Conservation (phyloP, 768 basidiomycete species). For the Inosperma sp. region DNA sequence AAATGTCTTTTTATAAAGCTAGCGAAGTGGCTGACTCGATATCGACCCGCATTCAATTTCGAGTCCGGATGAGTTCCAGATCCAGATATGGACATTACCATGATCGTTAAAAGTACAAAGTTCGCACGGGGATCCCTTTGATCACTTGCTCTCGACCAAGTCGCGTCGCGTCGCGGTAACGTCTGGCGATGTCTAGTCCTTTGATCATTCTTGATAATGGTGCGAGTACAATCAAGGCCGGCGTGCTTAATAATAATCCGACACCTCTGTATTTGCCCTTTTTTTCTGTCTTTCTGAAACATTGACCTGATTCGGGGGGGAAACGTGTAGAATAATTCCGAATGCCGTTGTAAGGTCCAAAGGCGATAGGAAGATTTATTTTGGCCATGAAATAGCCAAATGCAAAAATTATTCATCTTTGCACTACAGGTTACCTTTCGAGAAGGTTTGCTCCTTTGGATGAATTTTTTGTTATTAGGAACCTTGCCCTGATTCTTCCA, state of each 20-base stretch:
- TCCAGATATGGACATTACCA: too few species aligned
- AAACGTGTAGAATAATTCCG: slow-evolving; percentile 60
- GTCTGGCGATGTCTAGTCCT: slow-evolving; percentile 14
- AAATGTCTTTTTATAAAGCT: too few species aligned
- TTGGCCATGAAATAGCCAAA: slow-evolving; percentile 76
- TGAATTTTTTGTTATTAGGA: background rate
- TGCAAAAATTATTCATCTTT: slow-evolving; percentile 81
- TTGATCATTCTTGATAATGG: slow-evolving; percentile 86
- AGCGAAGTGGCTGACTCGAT: too few species aligned
- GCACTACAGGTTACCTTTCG: slow-evolving; percentile 80
- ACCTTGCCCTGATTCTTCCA: slow-evolving; percentile 17
- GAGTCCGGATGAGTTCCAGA: too few species aligned
- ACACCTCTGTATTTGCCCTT: slow-evolving; percentile 27
- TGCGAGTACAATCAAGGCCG: slow-evolving; percentile 75
- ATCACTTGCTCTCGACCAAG: slow-evolving; percentile 15
- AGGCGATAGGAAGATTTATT: slow-evolving; percentile 74
- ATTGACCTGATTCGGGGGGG: too few species aligned
- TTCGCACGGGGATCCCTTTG: slow-evolving; percentile 1
- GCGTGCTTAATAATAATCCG: slow-evolving; percentile 38
- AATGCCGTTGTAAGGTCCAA: slow-evolving; percentile 87
- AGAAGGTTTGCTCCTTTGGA: slow-evolving; percentile 69
- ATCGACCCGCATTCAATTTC: too few species aligned
- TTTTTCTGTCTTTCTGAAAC: background rate
- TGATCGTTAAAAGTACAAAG: too few species aligned
- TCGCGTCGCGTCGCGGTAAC: slow-evolving; percentile 6